A percentile compares a stretch with the other conserved stretches of the same genome.
Evolutionary conservation across 805 yeast species (phyloP).

Genomic region (Cephaloascus albidus): DNA sequence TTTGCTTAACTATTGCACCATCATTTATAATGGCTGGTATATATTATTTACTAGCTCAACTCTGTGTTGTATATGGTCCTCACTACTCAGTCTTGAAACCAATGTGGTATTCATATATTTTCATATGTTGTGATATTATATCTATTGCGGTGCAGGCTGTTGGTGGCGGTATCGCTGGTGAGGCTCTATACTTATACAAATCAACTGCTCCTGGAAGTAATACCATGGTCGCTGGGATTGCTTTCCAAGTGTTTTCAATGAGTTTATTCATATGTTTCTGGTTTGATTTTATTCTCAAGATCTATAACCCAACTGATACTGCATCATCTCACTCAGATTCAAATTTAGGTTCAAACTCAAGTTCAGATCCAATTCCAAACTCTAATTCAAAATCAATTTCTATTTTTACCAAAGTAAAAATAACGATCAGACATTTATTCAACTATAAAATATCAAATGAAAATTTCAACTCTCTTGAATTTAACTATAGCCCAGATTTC

Average conservation of each 20-base stretch:
- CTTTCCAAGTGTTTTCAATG: conserved; percentile 69
- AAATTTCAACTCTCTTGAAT: conserved; percentile 10
- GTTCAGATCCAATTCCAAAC: not conserved
- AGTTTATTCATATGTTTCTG: conserved; percentile 44
- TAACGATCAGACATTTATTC: not conserved
- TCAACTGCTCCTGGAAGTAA: conserved; percentile 40
- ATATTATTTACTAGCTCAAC: conserved; percentile 61
- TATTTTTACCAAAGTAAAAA: not conserved
- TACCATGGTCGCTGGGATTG: conserved; percentile 71
- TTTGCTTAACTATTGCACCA: conserved; percentile 69
- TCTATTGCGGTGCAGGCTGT: conserved; percentile 60
- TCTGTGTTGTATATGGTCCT: conserved; percentile 53
- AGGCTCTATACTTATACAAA: conserved; percentile 20
- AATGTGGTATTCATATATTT: conserved; percentile 51
- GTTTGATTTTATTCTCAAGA: conserved; percentile 32
- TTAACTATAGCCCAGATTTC: conserved; percentile 23
- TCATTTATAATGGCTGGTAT: conserved; percentile 81
- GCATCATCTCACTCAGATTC: no score
- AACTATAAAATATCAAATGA: conserved; percentile 6
- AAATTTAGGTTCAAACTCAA: no score
- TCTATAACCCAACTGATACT: conserved; percentile 21
- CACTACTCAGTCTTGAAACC: conserved; percentile 45
- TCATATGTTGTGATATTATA: conserved; percentile 55
- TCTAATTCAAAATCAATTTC: not conserved
- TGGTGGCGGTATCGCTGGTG: conserved; percentile 70